phyloP scores from a whole-genome alignment of 495 filamentous ascomycete genomes.

The Aspergillus sclerotioniger region DNA sequence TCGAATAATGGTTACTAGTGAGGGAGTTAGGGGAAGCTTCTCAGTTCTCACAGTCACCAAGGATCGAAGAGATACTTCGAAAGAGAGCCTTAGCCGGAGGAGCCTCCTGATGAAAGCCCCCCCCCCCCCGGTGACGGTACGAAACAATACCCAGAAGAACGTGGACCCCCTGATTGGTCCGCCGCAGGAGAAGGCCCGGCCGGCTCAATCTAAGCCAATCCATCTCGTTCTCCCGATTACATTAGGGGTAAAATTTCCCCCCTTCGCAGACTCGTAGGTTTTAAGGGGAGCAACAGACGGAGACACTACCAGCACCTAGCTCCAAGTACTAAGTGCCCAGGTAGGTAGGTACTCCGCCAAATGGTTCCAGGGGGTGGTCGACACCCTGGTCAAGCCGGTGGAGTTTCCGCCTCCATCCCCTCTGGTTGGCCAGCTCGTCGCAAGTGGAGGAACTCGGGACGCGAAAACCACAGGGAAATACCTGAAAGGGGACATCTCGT shows the following conservation, averaged over 20 bases:
- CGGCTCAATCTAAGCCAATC: too few relatives aligned
- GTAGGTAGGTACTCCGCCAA: neutral
- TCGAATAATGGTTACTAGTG: too few relatives aligned
- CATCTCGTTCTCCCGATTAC: too few relatives aligned
- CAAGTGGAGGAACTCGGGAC: neutral
- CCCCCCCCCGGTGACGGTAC: neutral
- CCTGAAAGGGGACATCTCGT: neutral
- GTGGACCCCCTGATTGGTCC: too few relatives aligned
- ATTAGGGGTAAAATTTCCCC: too few relatives aligned
- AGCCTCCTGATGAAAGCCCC: neutral
- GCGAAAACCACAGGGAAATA: neutral
- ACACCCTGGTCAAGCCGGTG: neutral
- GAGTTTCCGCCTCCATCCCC: neutral
- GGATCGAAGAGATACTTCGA: neutral
- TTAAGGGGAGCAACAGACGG: neutral
- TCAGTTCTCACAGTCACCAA: too few relatives aligned
- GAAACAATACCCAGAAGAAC: neutral
- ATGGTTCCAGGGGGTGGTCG: neutral
- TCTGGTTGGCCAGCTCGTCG: neutral
- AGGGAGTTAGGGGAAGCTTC: too few relatives aligned
- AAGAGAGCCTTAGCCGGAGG: neutral
- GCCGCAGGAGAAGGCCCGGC: too few relatives aligned
- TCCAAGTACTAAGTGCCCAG: neutral
- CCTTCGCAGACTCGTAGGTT: neutral
- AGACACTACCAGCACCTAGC: neutral